Evolutionary conservation across 257 asterid genomes (phyloP).

Genomic region (Petrea volubilis): DNA sequence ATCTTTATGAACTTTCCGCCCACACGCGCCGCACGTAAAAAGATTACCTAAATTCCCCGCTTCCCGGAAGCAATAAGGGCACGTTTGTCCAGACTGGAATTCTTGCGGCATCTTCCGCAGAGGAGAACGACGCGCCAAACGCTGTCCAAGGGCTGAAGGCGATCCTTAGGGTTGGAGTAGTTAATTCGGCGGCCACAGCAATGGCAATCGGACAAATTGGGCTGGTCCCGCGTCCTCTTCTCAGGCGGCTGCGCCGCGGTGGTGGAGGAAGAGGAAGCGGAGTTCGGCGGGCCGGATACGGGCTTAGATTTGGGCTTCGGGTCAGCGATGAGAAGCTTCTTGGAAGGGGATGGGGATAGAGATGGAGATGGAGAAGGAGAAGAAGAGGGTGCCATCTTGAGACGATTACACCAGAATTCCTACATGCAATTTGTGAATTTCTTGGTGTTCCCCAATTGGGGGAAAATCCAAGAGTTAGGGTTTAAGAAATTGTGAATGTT

Average conservation of each 20-base stretch:
- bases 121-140: slow-evolving; percentile 88
- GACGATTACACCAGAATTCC: slow-evolving; percentile 11
- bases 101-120: slow-evolving; percentile 61
- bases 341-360: too few species aligned
- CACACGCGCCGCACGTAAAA: slow-evolving; percentile 51
- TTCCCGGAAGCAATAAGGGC: slow-evolving; percentile 71
- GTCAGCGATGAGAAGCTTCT: slow-evolving; percentile 38
- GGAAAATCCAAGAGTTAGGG: not conserved
- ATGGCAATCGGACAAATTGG: slow-evolving; percentile 84
- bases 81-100: slow-evolving; percentile 46
- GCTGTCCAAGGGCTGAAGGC: slow-evolving; percentile 73
- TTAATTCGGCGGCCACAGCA: slow-evolving; percentile 62
- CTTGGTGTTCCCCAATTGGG: not conserved
- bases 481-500: not conserved
- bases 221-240: slow-evolving; percentile 67
- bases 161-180: slow-evolving; percentile 63
- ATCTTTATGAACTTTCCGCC: slow-evolving; percentile 50
- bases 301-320: slow-evolving; percentile 25
- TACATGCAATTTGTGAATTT: not conserved
- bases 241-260: slow-evolving; percentile 28
- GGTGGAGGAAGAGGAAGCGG: slow-evolving; percentile 45
- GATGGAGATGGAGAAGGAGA: slow-evolving; percentile 20
- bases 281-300: slow-evolving; percentile 21
- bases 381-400: slow-evolving; percentile 34
- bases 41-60: slow-evolving; percentile 44